Evolutionary conservation across 352 stramenopile species (phyloP).

Genomic region (Phytophthora megakarya): DNA sequence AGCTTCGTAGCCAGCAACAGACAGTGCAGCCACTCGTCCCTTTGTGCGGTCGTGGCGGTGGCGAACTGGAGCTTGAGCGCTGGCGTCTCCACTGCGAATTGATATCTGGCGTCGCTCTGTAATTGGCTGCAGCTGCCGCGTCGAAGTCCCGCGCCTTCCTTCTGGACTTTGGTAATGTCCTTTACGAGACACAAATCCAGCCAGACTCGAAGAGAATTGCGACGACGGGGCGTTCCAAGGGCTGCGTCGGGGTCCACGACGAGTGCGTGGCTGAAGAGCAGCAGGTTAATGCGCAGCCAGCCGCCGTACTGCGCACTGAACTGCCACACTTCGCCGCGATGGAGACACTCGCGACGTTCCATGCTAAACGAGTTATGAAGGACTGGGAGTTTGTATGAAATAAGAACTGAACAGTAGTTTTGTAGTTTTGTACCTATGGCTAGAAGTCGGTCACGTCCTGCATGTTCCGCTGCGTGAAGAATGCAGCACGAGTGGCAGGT

Average conservation of each 20-base stretch:
- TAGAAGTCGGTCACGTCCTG: conserved; percentile 78
- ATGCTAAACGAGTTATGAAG: neutral
- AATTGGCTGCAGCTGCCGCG: conserved; percentile 31
- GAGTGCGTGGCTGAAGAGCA: conserved; percentile 52
- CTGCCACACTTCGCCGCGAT: conserved; percentile 48
- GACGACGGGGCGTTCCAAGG: conserved; percentile 40
- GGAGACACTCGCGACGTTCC: conserved; percentile 43
- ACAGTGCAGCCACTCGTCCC: conserved; percentile 57
- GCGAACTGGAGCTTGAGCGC: conserved; percentile 45
- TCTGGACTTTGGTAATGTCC: conserved; percentile 39
- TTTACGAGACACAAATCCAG: conserved; percentile 50
- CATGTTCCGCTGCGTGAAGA: conserved; percentile 60
- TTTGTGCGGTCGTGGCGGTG: conserved; percentile 32
- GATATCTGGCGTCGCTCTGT: conserved; percentile 24
- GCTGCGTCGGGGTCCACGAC: conserved; percentile 57
- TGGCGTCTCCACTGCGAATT: conserved; percentile 44
- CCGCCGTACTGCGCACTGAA: conserved; percentile 59
- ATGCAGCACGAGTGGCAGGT: conserved; percentile 40
- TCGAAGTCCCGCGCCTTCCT: conserved; percentile 26
- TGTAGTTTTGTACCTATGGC: neutral
- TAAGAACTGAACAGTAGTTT: conserved; percentile 1
- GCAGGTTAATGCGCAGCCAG: conserved; percentile 51
- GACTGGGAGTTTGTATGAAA: conserved; percentile 16
- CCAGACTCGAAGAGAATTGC: conserved; percentile 54
- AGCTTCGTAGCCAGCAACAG: conserved; percentile 49